These are phyloP conservation scores for Pneumocystis canis DNA, from an alignment of 1,139 yeast species.

Conservation along the genomic window DNA sequence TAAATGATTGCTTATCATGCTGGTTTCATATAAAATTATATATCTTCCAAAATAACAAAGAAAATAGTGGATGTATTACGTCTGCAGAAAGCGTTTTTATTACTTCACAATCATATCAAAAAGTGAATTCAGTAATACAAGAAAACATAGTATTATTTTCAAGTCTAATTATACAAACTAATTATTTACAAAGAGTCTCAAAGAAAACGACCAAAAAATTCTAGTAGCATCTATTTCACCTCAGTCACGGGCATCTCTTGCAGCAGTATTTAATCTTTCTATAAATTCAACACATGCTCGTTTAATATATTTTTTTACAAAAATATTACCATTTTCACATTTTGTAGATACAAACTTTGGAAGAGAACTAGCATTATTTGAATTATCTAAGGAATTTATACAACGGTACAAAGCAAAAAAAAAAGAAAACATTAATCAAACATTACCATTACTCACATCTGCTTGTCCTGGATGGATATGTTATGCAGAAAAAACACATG, in stretches of 20 bases:
- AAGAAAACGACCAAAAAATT: conserved; percentile 18
- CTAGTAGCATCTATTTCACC: conserved; percentile 76
- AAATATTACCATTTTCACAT: conserved; percentile 52
- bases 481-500: conserved; percentile 91
- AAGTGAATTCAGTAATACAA: conserved; percentile 42
- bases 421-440: conserved; percentile 4
- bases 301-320: conserved; percentile 42
- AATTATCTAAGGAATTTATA: conserved; percentile 39
- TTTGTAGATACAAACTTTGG: conserved; percentile 81
- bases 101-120: conserved; percentile 78
- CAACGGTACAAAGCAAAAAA: conserved; percentile 8
- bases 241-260: conserved; percentile 71
- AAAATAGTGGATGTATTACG: conserved; percentile 75
- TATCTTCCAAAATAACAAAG: neutral
- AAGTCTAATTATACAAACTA: neutral
- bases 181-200: conserved; percentile 14
- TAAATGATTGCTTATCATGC: conserved; percentile 90
- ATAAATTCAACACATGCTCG: conserved; percentile 47
- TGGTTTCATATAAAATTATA: neutral
- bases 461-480: conserved; percentile 96
- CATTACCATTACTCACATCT: conserved; percentile 41
- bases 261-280: conserved; percentile 45
- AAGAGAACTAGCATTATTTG: conserved; percentile 51
- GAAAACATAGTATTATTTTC: conserved; percentile 4
- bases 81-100: conserved; percentile 89